Base-by-base conservation (phyloP, 441 rosid genomes). In the Geranium incanum region DNA sequence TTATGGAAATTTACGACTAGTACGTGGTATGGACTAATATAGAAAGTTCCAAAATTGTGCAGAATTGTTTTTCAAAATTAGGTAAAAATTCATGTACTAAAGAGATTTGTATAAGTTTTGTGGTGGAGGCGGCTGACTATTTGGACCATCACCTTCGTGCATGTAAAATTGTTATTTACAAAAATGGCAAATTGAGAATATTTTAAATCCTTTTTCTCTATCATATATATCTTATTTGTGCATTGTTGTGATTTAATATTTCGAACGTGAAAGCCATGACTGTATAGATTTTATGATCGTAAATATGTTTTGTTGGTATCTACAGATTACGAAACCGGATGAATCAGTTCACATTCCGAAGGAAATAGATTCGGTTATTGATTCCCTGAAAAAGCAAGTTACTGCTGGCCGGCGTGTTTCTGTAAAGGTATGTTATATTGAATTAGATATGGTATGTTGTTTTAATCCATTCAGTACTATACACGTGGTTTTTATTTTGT, bases 361-460 rank as follows among this genome's bases (percentile, higher is more conserved):
- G 83, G 92, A 88, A 73, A 75, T 90, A 69, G 72, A 76, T 38
- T 81, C 68, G 11, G 88, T 87, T 28, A 88, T 95, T 60, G 96
- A 92, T 69, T 80, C 85, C 43, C 75, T 86, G 50, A 92, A 92
- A 81, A 84, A 81, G 83, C 84, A 89, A 80, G 86, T 91, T 73
- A 87, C 84, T 15, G 92, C 83, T 55, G 87, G 88, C 76, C 82
- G 92, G 6, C 81, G 84, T 75, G 69, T 88, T 82, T 82, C 70
- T 43, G 77, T 92, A 68, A 84, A 85, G 98, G 99, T 95, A 71
- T 21, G 36, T 1, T 23, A 48, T 28, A 33, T 67, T 60, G 50
- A 19, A 55, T 60, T 45, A 1, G 21, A 59, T 5, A 41, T 68
- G 15, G 21, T 33, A 60, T 69, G 69, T 41, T 74, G 28, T 74